These are phyloP conservation scores for Ambrosia artemisiifolia DNA, from an alignment of 129 eudicot species.

Conservation along the genomic window DNA sequence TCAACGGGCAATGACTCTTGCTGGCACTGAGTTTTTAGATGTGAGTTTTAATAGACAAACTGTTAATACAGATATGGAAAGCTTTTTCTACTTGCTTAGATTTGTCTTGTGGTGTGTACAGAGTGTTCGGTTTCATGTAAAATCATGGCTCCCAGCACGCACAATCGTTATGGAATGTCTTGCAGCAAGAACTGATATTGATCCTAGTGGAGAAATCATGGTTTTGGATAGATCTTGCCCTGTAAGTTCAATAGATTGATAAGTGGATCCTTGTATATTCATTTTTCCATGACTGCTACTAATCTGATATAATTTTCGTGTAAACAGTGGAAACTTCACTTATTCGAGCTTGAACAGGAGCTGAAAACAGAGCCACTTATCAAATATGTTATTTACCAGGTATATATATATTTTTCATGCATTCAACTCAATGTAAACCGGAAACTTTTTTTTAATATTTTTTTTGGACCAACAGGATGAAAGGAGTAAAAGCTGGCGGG, in stretches of 20 bases:
- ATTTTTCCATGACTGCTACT: background rate
- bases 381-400: slow-evolving; percentile 88
- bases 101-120: slow-evolving; percentile 22
- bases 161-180: slow-evolving; percentile 83
- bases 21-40: slow-evolving; percentile 86
- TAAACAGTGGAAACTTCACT: slow-evolving; percentile 87
- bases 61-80: background rate
- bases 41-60: slow-evolving; percentile 37
- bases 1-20: slow-evolving; percentile 69
- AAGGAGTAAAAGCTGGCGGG: slow-evolving; percentile 80
- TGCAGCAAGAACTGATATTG: slow-evolving; percentile 54
- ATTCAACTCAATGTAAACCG: background rate
- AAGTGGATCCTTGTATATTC: background rate
- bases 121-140: slow-evolving; percentile 69
- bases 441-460: background rate
- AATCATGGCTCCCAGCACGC: slow-evolving; percentile 94
- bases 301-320: background rate
- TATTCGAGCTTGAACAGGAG: slow-evolving; percentile 91
- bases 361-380: slow-evolving; percentile 69
- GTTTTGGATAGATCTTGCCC: slow-evolving; percentile 74
- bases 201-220: slow-evolving; percentile 92
- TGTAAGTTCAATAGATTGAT: slow-evolving; percentile 28
- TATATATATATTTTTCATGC: slow-evolving; percentile 1
- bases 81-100: background rate
- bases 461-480: slow-evolving; percentile 46